Base-by-base conservation (phyloP, 768 basidiomycete genomes). In the Suillus plorans region DNA sequence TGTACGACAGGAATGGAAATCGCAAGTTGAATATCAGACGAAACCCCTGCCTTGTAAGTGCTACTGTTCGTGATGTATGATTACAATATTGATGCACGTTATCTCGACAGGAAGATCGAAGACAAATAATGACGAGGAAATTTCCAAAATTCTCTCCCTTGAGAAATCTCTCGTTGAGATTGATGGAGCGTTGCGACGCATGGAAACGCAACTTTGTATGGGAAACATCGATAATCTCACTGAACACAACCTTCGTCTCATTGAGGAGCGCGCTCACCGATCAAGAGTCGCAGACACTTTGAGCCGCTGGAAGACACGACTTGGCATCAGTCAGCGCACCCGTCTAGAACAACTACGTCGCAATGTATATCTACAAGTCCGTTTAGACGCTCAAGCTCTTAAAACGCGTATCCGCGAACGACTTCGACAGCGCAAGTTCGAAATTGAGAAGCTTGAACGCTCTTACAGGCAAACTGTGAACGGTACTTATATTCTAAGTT, bases 1-100 rank as follows among this genome's bases (percentile, higher is more conserved):
- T 63, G 20, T 60, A 62, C 7, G 45, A 0, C 57, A 61, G 47
- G 44, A 68, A 41, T 67, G 67, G 66, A 13, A 60, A 36, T 20
- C 4, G 5, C 67, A 67, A 36, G 49, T 63, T 47, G 25, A 18
- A 28, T 22, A 53, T 18, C 56, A 60, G 22, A 68, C 36, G 31
- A 62, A 14, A 50, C 47, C 47, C 47, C 47, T 49, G 47, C 47
- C 47, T 49, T 5, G 5, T 49, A 49, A 49, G 47, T 49, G 47
- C 9, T n/a, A 47, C 45, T 4, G n/a, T 22, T 49, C 4, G 10
- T 47, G n/a, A 47, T 47, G 4, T 47, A 45, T 20, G 12, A 22
- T 47, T 13, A 22, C 1, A 47, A 5, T 47, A 47, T 47, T 47
- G 0, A 47, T 47, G n/a, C 10, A 12, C 9, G 7, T 47, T 1